Evolutionary conservation across 257 asterid species (phyloP).

Genomic region (Jacaranda mimosifolia): DNA sequence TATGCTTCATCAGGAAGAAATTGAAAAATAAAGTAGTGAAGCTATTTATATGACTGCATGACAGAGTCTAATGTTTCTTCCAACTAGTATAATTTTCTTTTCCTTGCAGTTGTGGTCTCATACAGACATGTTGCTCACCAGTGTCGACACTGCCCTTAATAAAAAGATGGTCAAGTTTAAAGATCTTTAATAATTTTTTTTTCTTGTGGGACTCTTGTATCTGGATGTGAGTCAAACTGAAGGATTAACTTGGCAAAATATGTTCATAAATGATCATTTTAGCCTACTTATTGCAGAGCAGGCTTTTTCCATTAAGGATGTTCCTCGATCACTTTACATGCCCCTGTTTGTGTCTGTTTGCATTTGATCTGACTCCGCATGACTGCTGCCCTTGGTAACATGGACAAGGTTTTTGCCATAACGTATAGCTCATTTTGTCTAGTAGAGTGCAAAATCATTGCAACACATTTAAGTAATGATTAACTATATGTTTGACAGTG

Average conservation of each 20-base stretch:
- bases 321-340: background rate
- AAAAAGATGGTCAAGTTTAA: too few relatives aligned
- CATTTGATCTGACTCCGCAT: background rate
- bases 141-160: too few relatives aligned
- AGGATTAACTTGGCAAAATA: background rate
- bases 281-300: background rate
- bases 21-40: too few relatives aligned
- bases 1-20: too few relatives aligned
- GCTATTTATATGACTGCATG: too few relatives aligned
- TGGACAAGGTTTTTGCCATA: background rate
- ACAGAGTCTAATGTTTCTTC: too few relatives aligned
- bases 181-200: too few relatives aligned
- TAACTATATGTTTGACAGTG: too few relatives aligned
- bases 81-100: too few relatives aligned
- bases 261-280: background rate
- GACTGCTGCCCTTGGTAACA: background rate
- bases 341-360: background rate
- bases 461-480: background rate
- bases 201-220: too few relatives aligned
- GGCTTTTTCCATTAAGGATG: background rate
- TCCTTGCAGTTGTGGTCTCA: too few relatives aligned
- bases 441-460: background rate
- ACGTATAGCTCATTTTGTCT: background rate
- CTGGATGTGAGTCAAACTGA: background rate
- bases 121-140: too few relatives aligned